Evolutionary conservation across 192 early-diverging fungal species (phyloP).

Genomic region (Coemansia sp.): DNA sequence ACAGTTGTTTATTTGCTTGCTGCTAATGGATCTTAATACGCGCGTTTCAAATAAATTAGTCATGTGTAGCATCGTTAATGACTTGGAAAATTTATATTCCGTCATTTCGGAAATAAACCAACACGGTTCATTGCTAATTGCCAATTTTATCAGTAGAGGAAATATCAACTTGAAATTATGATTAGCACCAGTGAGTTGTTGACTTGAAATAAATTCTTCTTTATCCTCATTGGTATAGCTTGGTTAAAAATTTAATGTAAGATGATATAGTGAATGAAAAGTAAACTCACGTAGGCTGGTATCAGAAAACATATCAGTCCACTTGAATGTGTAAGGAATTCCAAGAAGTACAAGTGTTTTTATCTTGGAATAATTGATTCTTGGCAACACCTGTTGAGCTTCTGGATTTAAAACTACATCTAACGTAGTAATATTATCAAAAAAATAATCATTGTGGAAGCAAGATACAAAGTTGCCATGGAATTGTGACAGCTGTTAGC

Average conservation of each 20-base stretch:
- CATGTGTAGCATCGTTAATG: not conserved
- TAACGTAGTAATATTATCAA: not conserved
- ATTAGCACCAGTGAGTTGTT: not conserved
- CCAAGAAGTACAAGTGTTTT: not conserved
- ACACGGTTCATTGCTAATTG: not conserved
- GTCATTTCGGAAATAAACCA: slow-evolving; percentile 3
- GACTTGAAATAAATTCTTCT: not conserved
- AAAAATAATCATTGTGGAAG: not conserved
- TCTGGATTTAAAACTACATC: not conserved
- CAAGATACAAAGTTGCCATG: not conserved
- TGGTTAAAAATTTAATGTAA: not conserved
- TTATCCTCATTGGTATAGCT: not conserved
- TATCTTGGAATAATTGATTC: not conserved
- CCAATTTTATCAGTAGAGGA: not conserved
- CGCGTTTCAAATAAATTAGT: slow-evolving; percentile 4
- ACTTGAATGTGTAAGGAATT: not conserved
- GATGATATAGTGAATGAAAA: not conserved
- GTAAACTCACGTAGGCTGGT: not conserved
- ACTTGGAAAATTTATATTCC: not conserved
- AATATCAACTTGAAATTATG: not conserved
- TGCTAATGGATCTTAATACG: no score
- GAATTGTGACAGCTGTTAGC: not conserved
- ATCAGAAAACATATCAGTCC: not conserved
- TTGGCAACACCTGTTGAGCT: not conserved
- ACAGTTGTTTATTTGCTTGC: no score